Evolutionary conservation across 108 stramenopile species (phyloP).

Genomic region (Skeletonema menzelii): DNA sequence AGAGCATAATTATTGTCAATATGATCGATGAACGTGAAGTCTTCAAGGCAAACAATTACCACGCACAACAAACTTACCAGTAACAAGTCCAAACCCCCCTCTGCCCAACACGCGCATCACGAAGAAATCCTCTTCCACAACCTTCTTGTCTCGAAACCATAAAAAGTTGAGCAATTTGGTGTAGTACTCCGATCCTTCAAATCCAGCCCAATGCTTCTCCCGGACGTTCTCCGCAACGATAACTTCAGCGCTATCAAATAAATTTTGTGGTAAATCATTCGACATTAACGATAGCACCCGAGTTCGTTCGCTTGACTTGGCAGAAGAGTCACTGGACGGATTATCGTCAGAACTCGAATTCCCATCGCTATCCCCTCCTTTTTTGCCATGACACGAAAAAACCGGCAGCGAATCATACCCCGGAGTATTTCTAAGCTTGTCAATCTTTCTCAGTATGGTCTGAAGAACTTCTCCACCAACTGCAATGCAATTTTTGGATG

Average conservation of each 20-base stretch:
- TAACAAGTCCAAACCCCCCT: conserved; percentile 94
- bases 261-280: conserved; percentile 28
- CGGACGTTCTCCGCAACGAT: conserved; percentile 63
- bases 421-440: conserved; percentile 16
- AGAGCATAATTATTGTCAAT: neutral
- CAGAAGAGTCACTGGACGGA: neutral
- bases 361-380: neutral
- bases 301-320: neutral
- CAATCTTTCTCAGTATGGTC: conserved; percentile 14
- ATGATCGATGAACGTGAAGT: neutral
- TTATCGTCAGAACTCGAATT: neutral
- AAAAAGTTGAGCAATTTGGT: conserved; percentile 65
- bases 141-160: conserved; percentile 73
- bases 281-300: conserved; percentile 15
- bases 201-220: conserved; percentile 62
- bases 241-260: conserved; percentile 71
- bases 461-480: conserved; percentile 39
- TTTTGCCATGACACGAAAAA: neutral
- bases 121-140: conserved; percentile 90
- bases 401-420: conserved; percentile 2
- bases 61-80: conserved; percentile 64
- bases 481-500: conserved; percentile 38
- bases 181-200: conserved; percentile 59
- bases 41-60: neutral
- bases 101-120: conserved; percentile 93